Evolutionary conservation across 345 rosid genomes (phyloP).

Genomic region (Syzygium aromaticum): DNA sequence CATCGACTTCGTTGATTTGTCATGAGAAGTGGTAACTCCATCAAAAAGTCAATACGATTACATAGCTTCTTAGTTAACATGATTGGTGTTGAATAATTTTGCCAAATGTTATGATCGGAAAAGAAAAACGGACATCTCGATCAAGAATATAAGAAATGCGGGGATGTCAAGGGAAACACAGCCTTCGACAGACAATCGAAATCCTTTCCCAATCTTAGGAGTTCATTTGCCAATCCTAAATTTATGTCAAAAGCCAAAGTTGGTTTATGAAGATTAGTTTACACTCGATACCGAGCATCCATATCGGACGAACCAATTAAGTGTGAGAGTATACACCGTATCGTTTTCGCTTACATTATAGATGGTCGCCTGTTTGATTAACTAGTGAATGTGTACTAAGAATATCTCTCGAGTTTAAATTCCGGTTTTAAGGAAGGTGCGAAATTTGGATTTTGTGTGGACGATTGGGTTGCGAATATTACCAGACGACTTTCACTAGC

Average conservation of each 20-base stretch:
- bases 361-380: not conserved
- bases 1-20: not conserved
- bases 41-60: not conserved
- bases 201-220: not conserved
- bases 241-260: not conserved
- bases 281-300: not conserved
- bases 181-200: not conserved
- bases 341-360: too few species aligned
- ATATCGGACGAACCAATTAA: not conserved
- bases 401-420: not conserved
- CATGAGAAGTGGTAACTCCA: not conserved
- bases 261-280: not conserved
- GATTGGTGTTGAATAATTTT: not conserved
- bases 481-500: too few species aligned
- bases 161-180: not conserved
- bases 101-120: not conserved
- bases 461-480: not conserved
- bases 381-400: not conserved
- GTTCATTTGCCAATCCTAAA: not conserved
- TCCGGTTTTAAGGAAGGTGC: not conserved
- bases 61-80: not conserved
- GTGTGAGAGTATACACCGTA: too few species aligned
- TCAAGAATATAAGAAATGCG: not conserved
- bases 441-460: not conserved
- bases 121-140: not conserved